These are phyloP conservation scores for Saitoella complicata DNA, from an alignment of 805 yeast genomes.

Conservation along the genomic window DNA sequence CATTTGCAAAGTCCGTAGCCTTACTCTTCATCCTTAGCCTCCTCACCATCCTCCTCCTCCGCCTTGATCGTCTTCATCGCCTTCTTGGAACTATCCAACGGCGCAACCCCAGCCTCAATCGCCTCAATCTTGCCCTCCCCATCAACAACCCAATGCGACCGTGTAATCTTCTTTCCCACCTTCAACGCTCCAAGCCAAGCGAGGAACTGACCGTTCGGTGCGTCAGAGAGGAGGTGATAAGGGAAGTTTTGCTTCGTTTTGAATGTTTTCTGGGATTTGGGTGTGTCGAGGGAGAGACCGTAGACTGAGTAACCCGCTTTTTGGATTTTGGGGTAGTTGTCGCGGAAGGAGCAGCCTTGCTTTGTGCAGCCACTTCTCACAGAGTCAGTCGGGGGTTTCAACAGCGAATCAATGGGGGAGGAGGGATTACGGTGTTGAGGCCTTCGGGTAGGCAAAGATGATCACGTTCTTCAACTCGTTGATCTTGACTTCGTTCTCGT, in stretches of 20 bases:
- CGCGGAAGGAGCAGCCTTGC: constrained; percentile 82
- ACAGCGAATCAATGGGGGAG: not conserved
- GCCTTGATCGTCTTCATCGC: no score
- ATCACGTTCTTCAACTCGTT: constrained; percentile 17
- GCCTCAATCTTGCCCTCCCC: not conserved
- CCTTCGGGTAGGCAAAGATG: constrained; percentile 5
- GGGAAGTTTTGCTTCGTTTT: constrained; percentile 56
- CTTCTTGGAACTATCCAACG: no score
- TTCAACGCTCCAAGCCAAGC: not conserved
- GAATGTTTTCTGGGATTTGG: constrained; percentile 61
- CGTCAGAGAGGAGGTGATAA: constrained; percentile 64
- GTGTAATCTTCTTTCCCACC: not conserved
- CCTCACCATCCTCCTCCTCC: no score
- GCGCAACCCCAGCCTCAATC: no score
- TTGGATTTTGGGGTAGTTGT: constrained; percentile 37
- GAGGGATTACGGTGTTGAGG: not conserved
- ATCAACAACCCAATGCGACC: constrained; percentile 1
- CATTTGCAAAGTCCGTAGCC: no score
- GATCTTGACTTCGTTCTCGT: constrained; percentile 43
- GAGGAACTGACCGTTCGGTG: constrained; percentile 18
- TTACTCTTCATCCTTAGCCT: no score
- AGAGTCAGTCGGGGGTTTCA: constrained; percentile 45
- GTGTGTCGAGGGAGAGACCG: constrained; percentile 76
- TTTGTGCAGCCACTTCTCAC: constrained; percentile 89
- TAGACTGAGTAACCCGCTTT: constrained; percentile 40